Evolutionary conservation across 805 yeast genomes (phyloP), one percentile per base, ranked within the genome.

Genomic region (Geotrichum ghanense): DNA sequence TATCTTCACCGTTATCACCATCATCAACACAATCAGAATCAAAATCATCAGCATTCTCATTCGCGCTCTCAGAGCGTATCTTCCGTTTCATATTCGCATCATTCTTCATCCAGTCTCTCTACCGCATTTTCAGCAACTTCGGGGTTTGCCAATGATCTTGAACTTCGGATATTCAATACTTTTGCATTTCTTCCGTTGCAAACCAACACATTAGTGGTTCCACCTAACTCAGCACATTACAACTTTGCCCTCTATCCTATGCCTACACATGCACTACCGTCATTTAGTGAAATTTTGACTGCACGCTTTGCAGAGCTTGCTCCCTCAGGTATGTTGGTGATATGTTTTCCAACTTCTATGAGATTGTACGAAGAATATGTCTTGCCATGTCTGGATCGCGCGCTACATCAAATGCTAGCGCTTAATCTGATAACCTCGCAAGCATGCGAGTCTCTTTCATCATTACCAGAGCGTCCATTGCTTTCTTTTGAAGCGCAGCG

Each of bases 351-450:
- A 3, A 45, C 56, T 10, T 53, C 58, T 9, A 26, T 43, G 43
- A 39, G 27, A 5, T 50, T 57, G 41, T 56, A 47, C 48, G 22
- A 41, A 17, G 42, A 51, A 27, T 46, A 47, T 21, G 50, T 54
- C 12, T 37, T 56, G 22, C 54, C 54, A 3, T 52, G 55, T 19
- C 51, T 57, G 3, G 60, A 57, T 40, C 49, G 46, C 20, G 50
- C 57, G 2, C 51, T 57, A 23, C 54, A 51, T n/a, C 54, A 52
- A n/a, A 50, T 57, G 45, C 48, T 57, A 35, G 59, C 61, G 2
- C 52, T 57, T 23, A 51, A 49, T 37, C 37, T 45, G 44, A 49
- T 57, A 39, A 51, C 53, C n/a, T 51, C 60, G 1, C 47, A 41
- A 19, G 50, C 48, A 12, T 57, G 61, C 45, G 54, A 57, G 44